Base-by-base conservation (phyloP, 257 asterid genomes). In the Scutellaria barbata region DNA sequence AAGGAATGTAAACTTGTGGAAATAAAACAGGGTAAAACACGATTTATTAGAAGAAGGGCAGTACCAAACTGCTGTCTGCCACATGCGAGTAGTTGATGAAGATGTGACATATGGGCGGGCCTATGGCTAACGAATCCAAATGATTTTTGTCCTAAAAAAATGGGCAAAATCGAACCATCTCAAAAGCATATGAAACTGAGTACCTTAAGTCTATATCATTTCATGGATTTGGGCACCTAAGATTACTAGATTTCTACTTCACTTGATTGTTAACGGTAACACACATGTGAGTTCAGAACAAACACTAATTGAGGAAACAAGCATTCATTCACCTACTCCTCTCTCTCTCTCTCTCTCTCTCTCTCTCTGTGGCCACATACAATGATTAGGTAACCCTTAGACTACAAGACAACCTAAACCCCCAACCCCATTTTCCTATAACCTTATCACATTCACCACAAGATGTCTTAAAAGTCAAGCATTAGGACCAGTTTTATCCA, bases 391-490 rank as follows among this genome's bases (percentile, higher is more conserved):
- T 75, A 14, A 58, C 22, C 25, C 79, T 48, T 75, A 43, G 53
- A 74, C 65, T 43, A 5, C 58, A 75, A 74, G 79, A 39, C 64
- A 67, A 57, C 69, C 69, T 22, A 56, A 67, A 48, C 55, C 73
- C 66, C 65, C 42, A 33, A 10, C 11, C 37, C 67, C 61, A 25
- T 35, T 45, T 25, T 30, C 25, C 25, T 2, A 9, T 18, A 50
- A 6, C 40, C 40, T 47, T 59, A 42, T 40, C 22, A 33, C 52
- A 10, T 61, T 18, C 69, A 48, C 9, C 12, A 43, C 17, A 8
- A 3, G 5, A 39, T 59, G 13, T 18, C 79, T 75, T 75, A 10
- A 20, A 67, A 75, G 58, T 75, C 74, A 75, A 75, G 79, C 73
- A 53, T 22, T 11, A 6, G 8, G 25, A 50, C 43, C 46, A 62